phyloP scores from a whole-genome alignment of 1,284 basidiomycete species.

The Puccinia hordei region DNA sequence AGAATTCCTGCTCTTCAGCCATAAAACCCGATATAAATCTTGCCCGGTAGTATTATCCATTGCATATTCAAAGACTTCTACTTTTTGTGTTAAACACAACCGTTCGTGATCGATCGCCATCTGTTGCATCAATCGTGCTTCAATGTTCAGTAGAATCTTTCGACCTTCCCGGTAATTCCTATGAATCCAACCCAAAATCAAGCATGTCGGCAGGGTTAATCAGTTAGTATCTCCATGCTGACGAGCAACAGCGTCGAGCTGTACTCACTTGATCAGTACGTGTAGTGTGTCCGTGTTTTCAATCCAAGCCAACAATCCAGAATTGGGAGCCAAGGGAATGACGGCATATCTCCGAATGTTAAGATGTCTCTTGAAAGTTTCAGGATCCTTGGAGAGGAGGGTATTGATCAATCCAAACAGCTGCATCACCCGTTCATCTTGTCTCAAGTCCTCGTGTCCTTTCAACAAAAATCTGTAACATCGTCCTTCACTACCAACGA shows the following conservation, averaged over 20 bases:
- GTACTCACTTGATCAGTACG: conserved; percentile 79
- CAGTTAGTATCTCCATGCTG: conserved; percentile 55
- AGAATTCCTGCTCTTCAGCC: conserved; percentile 91
- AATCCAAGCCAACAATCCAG: conserved; percentile 92
- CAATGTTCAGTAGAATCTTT: conserved; percentile 96
- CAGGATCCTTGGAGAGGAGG: conserved; percentile 84
- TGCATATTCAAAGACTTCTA: conserved; percentile 99
- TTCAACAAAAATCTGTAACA: conserved; percentile 94
- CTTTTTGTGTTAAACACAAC: conserved; percentile 90
- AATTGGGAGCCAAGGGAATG: conserved; percentile 93
- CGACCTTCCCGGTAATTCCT: conserved; percentile 68
- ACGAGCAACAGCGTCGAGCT: not conserved
- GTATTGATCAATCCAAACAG: conserved; percentile 97
- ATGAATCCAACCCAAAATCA: not conserved
- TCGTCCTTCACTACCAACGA: conserved; percentile 87
- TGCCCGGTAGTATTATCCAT: conserved; percentile 98
- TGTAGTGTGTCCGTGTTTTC: conserved; percentile 97
- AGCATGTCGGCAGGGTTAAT: not conserved
- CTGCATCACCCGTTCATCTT: conserved; percentile 99
- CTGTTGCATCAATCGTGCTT: conserved; percentile 98
- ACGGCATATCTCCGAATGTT: conserved; percentile 93
- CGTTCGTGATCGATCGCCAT: conserved; percentile 99
- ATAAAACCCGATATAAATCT: conserved; percentile 96
- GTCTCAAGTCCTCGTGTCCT: conserved; percentile 97
- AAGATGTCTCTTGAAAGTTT: conserved; percentile 92